These are phyloP conservation scores for Suillus subalutaceus DNA, from an alignment of 768 basidiomycete species.

Conservation along the genomic window DNA sequence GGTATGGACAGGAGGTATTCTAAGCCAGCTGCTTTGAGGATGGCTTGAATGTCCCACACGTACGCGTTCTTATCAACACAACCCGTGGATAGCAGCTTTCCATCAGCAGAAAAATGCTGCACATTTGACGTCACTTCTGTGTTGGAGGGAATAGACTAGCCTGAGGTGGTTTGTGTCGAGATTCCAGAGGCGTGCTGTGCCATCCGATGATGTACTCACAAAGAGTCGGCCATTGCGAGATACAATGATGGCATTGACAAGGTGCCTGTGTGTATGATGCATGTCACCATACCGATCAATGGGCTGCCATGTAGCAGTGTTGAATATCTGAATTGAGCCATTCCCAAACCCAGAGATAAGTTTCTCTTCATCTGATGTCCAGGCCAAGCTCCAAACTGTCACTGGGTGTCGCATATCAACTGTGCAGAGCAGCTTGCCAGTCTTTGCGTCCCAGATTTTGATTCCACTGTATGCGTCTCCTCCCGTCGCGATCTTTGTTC, in stretches of 20 bases:
- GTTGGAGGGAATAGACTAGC: not conserved
- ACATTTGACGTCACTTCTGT: not conserved
- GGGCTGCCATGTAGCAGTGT: no score
- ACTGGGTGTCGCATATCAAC: no score
- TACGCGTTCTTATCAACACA: no score
- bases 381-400: not conserved
- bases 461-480: not conserved
- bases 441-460: not conserved
- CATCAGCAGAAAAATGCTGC: not conserved
- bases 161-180: not conserved
- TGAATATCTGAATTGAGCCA: no score
- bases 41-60: no score
- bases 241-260: not conserved
- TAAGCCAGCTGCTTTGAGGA: no score
- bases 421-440: no score
- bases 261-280: no score
- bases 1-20: no score
- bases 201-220: not conserved
- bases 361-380: not conserved
- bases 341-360: no score
- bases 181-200: not conserved
- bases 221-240: not conserved
- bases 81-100: no score
- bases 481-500: not conserved
- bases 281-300: no score